Percentiles rank a stretch among this genome's conserved stretches.
Evolutionary conservation across 768 basidiomycete genomes (phyloP).

Genomic region (Leucocoprinus leucothites): DNA sequence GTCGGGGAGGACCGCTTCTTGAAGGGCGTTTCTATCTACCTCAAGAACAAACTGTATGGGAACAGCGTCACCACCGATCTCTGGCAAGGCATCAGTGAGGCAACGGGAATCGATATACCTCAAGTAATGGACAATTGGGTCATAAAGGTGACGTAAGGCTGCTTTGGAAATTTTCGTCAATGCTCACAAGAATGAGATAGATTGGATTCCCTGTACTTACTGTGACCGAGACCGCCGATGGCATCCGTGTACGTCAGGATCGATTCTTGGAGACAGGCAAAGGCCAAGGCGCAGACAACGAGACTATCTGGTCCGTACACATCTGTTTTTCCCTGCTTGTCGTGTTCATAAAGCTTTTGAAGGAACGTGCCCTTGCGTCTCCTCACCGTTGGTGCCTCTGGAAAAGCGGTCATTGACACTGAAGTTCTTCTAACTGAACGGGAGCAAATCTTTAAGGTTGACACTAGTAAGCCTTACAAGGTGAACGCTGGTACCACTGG

Average conservation of each 20-base stretch:
- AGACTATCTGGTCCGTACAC: conserved; percentile 72
- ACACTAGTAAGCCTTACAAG: conserved; percentile 80
- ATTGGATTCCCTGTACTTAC: conserved; percentile 88
- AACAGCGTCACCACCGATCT: conserved; percentile 86
- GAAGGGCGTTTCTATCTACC: conserved; percentile 85
- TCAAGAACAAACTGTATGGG: conserved; percentile 82
- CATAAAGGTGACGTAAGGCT: conserved; percentile 50
- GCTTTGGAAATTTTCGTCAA: neutral
- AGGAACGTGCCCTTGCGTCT: conserved; percentile 84
- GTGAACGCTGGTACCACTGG: conserved; percentile 87
- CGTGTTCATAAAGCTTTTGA: conserved; percentile 2
- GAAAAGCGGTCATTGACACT: conserved; percentile 58
- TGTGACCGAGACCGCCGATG: conserved; percentile 71
- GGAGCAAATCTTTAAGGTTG: conserved; percentile 67
- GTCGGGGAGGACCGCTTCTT: conserved; percentile 90
- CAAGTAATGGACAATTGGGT: conserved; percentile 92
- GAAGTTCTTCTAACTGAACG: conserved; percentile 64
- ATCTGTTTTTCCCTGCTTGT: neutral
- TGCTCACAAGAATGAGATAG: conserved; percentile 16
- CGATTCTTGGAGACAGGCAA: conserved; percentile 87
- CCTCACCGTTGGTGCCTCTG: conserved; percentile 55
- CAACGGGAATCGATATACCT: conserved; percentile 72
- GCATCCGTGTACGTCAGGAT: conserved; percentile 83
- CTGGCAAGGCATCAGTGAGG: conserved; percentile 79
- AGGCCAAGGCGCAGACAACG: conserved; percentile 76